A percentile compares a stretch with the other conserved stretches of the same genome.
These are phyloP conservation scores for Nicotiana sylvestris DNA, from an alignment of 257 asterid genomes.

Conservation along the genomic window DNA sequence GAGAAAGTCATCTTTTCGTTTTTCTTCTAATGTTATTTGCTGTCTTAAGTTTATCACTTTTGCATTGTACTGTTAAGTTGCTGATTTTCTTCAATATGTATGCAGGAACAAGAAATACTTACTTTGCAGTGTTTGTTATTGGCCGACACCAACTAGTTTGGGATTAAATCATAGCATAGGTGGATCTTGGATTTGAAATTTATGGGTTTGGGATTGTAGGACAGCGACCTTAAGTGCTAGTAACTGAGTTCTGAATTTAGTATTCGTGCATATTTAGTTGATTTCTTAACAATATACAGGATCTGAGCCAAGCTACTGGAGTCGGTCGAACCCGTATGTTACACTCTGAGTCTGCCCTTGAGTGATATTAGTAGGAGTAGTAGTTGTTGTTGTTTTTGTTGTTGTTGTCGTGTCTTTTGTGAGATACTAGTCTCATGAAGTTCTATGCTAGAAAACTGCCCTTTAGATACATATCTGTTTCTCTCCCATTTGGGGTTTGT, in stretches of 20 bases:
- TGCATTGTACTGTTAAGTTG: neutral
- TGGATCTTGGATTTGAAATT: no score
- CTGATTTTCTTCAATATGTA: conserved; percentile 5
- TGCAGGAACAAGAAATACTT: conserved; percentile 29
- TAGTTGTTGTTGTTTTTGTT: neutral
- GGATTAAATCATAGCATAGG: neutral
- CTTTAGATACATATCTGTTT: conserved; percentile 3
- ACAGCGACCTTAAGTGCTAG: no score
- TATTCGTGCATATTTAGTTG: no score
- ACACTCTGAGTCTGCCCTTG: no score
- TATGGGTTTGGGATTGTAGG: no score
- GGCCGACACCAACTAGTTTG: neutral
- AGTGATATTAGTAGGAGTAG: no score
- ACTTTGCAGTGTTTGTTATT: neutral
- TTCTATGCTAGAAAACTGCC: conserved; percentile 24
- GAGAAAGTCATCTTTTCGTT: neutral
- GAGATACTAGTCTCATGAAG: conserved; percentile 31
- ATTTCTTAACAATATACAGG: no score
- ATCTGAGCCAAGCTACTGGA: no score
- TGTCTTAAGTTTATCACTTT: neutral
- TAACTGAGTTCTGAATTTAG: no score
- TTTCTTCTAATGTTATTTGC: neutral
- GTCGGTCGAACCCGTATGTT: no score
- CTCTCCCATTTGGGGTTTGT: conserved; percentile 9
- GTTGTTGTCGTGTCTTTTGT: neutral